Evolutionary conservation across 352 stramenopile genomes (phyloP), one percentile per base, ranked within the genome.

Genomic region (Phytophthora hybrid): DNA sequence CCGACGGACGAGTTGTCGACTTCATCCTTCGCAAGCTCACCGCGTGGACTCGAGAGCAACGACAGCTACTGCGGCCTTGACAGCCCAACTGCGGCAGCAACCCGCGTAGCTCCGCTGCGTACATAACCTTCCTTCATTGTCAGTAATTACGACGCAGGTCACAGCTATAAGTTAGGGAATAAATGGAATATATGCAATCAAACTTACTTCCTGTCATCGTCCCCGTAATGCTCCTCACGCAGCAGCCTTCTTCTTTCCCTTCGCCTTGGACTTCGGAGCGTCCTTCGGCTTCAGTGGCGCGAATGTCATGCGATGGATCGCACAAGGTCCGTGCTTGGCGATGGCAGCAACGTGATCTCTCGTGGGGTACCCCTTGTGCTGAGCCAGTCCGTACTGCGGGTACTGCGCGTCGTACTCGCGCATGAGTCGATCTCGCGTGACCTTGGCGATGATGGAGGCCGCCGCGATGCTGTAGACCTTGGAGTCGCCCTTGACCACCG

Each of bases 321-420:
- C 85, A 64, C 83, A 97, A 5, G 96, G 85, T n/a, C 98, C 98
- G 76, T 98, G 81, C 63, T 89, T 82, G 37, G 77, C 71, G 46
- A 99, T 95, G 21, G 90, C 85, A 41, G 77, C 78, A 78, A 98
- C 93, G 83, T 99, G 98, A 44, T 85, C 93, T 18, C 69, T 81
- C 14, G 97, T 99, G 10, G 93, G 94, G 83, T 99, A 99, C 23
- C 98, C 98, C 71, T 99, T 99, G 87, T 99, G 96, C 78, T 98
- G 91, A 32, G 89, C 89, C 31, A 99, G 88, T 60, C 93, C 88
- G 76, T 99, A 99, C 53, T 91, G 68, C 29, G 98, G 98, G 82
- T 96, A 99, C 66, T 97, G 71, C 47, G 76, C 75, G 73, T 99
- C 87, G 73, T 98, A 98, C 55, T 92, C 85, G 58, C 97, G 77